These are phyloP conservation scores for Globisporangium mamillatum DNA, from an alignment of 352 stramenopile genomes.

Conservation along the genomic window DNA sequence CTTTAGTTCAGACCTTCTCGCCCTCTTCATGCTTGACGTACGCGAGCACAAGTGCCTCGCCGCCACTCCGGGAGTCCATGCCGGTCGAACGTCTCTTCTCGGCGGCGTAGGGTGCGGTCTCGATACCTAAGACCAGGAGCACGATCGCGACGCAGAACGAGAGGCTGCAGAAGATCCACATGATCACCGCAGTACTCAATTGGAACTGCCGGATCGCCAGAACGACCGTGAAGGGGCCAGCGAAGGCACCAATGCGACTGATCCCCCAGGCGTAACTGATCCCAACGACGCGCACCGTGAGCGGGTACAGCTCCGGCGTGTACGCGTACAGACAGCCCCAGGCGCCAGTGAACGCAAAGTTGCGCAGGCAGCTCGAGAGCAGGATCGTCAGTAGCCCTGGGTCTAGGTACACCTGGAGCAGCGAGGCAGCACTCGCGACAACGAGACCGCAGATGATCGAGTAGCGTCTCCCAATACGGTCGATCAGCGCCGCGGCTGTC, in stretches of 20 bases:
- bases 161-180: constrained; percentile 7
- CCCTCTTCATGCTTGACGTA: no score
- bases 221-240: background rate
- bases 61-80: no score
- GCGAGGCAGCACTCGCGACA: background rate
- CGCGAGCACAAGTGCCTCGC: no score
- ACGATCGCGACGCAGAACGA: background rate
- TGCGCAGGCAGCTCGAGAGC: background rate
- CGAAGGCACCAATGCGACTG: background rate
- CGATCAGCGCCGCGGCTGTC: background rate
- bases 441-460: background rate
- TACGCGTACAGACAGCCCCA: constrained; percentile 26
- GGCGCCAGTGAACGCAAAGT: constrained; percentile 17
- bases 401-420: constrained; percentile 5
- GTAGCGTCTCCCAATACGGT: background rate
- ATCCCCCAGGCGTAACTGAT: constrained; percentile 9
- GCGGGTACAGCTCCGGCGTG: constrained; percentile 28
- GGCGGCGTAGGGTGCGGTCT: background rate
- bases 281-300: constrained; percentile 19
- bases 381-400: background rate
- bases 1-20: no score
- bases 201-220: background rate
- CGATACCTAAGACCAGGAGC: background rate
- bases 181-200: background rate
- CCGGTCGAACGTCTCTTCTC: no score